phyloP scores from a whole-genome alignment of 2,329 filamentous ascomycete genomes.

The Stemphylium vesicarium region DNA sequence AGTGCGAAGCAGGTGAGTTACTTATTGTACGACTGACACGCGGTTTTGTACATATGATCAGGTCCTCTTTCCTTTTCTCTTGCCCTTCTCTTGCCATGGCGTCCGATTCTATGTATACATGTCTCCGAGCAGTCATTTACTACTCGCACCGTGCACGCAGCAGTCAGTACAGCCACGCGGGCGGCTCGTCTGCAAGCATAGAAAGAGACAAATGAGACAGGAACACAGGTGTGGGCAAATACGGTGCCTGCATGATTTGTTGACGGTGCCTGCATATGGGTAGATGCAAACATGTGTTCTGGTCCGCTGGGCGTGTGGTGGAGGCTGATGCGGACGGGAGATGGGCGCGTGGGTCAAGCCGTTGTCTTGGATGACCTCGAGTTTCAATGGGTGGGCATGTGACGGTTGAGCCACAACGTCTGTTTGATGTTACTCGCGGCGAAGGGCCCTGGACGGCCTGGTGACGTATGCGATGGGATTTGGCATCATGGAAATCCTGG shows the following conservation, averaged over 20 bases:
- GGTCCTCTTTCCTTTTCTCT: slow-evolving; percentile 5
- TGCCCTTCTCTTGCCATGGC: slow-evolving; percentile 16
- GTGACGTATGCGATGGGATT: slow-evolving; percentile 4
- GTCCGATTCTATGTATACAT: slow-evolving; percentile 20
- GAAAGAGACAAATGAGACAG: slow-evolving; percentile 30
- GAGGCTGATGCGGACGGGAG: slow-evolving; percentile 32
- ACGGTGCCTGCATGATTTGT: slow-evolving; percentile 37
- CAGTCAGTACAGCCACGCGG: slow-evolving; percentile 23
- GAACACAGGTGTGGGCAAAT: slow-evolving; percentile 30
- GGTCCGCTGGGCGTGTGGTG: slow-evolving; percentile 32
- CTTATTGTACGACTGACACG: slow-evolving; percentile 21
- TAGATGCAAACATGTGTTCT: slow-evolving; percentile 38
- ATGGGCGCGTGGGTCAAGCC: slow-evolving; percentile 36
- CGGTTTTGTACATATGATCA: slow-evolving; percentile 14
- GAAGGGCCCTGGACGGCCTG: neutral
- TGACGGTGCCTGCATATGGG: slow-evolving; percentile 35
- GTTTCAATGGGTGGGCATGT: slow-evolving; percentile 30
- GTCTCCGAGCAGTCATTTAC: slow-evolving; percentile 30
- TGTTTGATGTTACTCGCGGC: slow-evolving; percentile 1
- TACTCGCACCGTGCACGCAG: slow-evolving; percentile 19
- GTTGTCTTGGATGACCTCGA: slow-evolving; percentile 43
- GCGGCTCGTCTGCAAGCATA: slow-evolving; percentile 13
- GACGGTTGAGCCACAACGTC: slow-evolving; percentile 15
- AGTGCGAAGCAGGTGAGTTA: slow-evolving; percentile 15
- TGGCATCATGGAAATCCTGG: neutral